Evolutionary conservation across 2,329 filamentous ascomycete species (phyloP).

Genomic region (Tolypocladium paradoxum): DNA sequence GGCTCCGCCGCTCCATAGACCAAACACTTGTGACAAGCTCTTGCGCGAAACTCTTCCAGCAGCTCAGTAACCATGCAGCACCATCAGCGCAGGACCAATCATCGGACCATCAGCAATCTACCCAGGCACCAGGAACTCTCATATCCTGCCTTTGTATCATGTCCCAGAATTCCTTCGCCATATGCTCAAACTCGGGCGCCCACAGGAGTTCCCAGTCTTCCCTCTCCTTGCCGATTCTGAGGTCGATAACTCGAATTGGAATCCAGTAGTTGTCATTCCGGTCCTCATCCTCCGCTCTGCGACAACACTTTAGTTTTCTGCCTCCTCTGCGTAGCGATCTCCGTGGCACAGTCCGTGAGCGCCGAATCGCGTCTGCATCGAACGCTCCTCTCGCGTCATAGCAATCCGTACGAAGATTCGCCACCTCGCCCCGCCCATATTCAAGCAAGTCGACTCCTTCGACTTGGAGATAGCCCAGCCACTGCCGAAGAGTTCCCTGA

Average conservation of each 20-base stretch:
- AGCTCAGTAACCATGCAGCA: no score
- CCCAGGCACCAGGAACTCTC: neutral
- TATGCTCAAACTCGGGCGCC: neutral
- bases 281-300: neutral
- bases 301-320: accelerated
- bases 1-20: no score
- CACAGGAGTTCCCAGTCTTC: no score
- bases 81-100: no score
- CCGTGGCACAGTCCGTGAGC: neutral
- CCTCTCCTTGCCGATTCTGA: no score
- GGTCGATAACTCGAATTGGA: neutral
- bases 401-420: neutral
- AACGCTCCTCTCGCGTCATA: neutral
- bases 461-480: neutral
- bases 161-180: neutral
- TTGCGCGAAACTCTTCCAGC: no score
- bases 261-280: neutral
- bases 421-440: neutral
- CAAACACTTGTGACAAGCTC: no score
- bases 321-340: neutral
- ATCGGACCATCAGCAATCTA: neutral
- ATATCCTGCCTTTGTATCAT: neutral
- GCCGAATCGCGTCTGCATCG: neutral
- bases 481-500: neutral
- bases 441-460: neutral